Percentiles rank a stretch among this genome's conserved stretches.
Evolutionary conservation across 371 early-diverging fungal species (phyloP).

Genomic region (Zychaea mexicana): DNA sequence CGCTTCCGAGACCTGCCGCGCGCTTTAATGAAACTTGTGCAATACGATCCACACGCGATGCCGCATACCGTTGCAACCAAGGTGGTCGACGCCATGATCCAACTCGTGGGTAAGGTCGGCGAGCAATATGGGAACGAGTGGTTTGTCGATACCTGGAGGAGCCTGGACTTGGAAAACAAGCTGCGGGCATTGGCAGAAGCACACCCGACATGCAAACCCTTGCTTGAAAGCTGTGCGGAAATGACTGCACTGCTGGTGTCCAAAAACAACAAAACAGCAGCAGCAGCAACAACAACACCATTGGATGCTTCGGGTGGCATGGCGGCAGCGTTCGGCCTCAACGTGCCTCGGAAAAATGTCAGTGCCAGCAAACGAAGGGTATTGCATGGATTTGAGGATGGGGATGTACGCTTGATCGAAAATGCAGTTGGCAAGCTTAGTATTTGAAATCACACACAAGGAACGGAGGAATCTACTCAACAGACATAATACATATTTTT

Average conservation of each 20-base stretch:
- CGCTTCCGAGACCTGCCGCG: not conserved
- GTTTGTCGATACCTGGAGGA: not conserved
- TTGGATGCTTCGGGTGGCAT: constrained; percentile 1
- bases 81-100: constrained; percentile 4
- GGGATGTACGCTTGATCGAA: constrained; percentile 48
- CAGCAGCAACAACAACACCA: too few species aligned
- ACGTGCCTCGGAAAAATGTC: not conserved
- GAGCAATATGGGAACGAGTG: not conserved
- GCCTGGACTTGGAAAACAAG: not conserved
- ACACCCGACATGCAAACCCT: not conserved
- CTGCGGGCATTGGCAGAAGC: not conserved
- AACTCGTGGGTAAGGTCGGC: not conserved
- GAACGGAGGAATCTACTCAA: too few species aligned
- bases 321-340: constrained; percentile 35
- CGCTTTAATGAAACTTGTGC: not conserved
- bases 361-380: constrained; percentile 42
- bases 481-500: too few species aligned
- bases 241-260: not conserved
- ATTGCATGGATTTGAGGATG: constrained; percentile 47
- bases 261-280: not conserved
- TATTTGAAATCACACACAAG: too few species aligned
- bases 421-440: constrained; percentile 39
- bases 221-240: not conserved
- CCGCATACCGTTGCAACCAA: not conserved
- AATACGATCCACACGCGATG: not conserved